phyloP scores from a whole-genome alignment of 768 basidiomycete genomes.

The Chalciporus sphaerocephalus region DNA sequence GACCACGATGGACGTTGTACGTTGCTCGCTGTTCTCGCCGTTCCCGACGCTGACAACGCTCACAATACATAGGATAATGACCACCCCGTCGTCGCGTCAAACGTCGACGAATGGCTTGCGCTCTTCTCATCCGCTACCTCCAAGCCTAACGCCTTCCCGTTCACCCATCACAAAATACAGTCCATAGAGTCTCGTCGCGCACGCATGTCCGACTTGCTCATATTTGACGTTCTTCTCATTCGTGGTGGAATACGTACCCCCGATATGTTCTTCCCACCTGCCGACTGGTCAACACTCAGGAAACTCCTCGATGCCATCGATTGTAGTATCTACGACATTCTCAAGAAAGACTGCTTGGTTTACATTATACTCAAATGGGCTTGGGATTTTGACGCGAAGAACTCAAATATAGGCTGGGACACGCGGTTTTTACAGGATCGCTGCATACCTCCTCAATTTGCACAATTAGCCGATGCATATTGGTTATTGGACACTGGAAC shows the following conservation, averaged over 20 bases:
- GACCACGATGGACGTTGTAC: slow-evolving; percentile 26
- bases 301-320: slow-evolving; percentile 59
- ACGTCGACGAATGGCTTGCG: slow-evolving; percentile 23
- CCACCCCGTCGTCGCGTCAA: slow-evolving; percentile 1
- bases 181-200: slow-evolving; percentile 63
- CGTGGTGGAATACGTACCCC: slow-evolving; percentile 59
- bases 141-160: slow-evolving; percentile 49
- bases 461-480: slow-evolving; percentile 75
- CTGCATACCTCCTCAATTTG: slow-evolving; percentile 74
- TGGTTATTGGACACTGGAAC: slow-evolving; percentile 74
- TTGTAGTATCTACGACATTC: slow-evolving; percentile 57
- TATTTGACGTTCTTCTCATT: slow-evolving; percentile 70
- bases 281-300: slow-evolving; percentile 48
- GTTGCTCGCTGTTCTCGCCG: slow-evolving; percentile 11
- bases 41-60: neutral
- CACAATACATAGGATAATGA: slow-evolving; percentile 14
- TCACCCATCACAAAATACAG: slow-evolving; percentile 47
- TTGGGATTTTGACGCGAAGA: slow-evolving; percentile 62
- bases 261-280: slow-evolving; percentile 66
- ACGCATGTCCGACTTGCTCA: slow-evolving; percentile 54
- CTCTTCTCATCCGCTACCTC: slow-evolving; percentile 44
- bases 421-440: slow-evolving; percentile 44
- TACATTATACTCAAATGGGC: slow-evolving; percentile 83
- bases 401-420: slow-evolving; percentile 28
- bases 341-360: slow-evolving; percentile 77